Evolutionary conservation across 306 rosid genomes (phyloP), one percentile per base, ranked within the genome.

Genomic region (Dalbergia cochinchinensis): DNA sequence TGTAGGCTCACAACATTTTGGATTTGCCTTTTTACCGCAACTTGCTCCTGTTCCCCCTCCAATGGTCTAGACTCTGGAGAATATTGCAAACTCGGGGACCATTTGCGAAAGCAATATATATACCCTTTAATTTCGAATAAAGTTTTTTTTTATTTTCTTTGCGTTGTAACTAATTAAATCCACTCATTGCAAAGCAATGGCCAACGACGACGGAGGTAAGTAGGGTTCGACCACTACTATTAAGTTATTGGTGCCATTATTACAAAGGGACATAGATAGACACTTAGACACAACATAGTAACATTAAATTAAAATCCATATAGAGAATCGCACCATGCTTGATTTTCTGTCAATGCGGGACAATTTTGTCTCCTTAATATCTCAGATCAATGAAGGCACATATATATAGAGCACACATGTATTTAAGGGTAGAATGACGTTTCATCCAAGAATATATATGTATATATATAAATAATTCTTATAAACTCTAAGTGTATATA

Each of bases 281-380:
- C 39, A 48, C 6, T 3, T 53, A 14, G 42, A 51, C 50, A 60
- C 53, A 80, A 55, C 53, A 19, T 6, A 16, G 11, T 9, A 31
- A 50, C 58, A 57, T 34, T 57, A 74, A 53, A 41, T 26, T 26
- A 26, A 26, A 26, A 26, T 1, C 63, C 35, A 3, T 9, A 19
- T 14, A 77, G 70, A 71, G 62, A 69, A 70, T 61, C 22, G 78
- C 69, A 51, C 70, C 63, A 53, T 82, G 69, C 65, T 67, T 51
- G n/a, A 44, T 66, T 78, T 66, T 73, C 44, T 73, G 64, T 73
- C 65, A 16, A 0, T 59, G 80, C 35, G 77, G 83, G 82, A 63
- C 79, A 63, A 69, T 72, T 73, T 62, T 63, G 82, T 71, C 75
- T 48, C 70, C 74, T 35, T 71, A 0, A 48, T 69, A 59, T 12